Evolutionary conservation across 805 yeast species (phyloP).

Genomic region (Kuraishia floccosa): DNA sequence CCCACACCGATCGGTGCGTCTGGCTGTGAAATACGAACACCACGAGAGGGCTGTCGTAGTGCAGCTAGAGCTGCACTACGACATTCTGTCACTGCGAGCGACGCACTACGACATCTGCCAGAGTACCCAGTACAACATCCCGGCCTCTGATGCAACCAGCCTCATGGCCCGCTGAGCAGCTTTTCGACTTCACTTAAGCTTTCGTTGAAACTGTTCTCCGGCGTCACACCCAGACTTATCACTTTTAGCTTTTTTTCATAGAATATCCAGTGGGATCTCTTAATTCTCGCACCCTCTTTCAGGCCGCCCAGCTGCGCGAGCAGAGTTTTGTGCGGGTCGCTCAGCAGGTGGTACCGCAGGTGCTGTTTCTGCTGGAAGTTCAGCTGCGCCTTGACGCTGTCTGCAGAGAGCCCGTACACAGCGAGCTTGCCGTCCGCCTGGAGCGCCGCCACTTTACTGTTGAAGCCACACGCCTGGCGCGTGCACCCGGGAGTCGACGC

Average conservation of each 20-base stretch:
- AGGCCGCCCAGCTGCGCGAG: constrained; percentile 75
- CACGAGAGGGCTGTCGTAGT: too few relatives aligned
- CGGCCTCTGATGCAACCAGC: too few relatives aligned
- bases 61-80: too few relatives aligned
- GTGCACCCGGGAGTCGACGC: constrained; percentile 98
- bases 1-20: too few relatives aligned
- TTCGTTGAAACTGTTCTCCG: constrained; percentile 46
- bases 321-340: constrained; percentile 64
- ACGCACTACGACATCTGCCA: too few relatives aligned
- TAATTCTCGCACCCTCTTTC: constrained; percentile 64
- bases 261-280: constrained; percentile 90
- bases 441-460: constrained; percentile 49
- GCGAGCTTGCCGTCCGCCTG: constrained; percentile 40
- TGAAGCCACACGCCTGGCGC: constrained; percentile 84
- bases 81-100: too few relatives aligned
- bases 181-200: constrained; percentile 46
- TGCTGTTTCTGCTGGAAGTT: constrained; percentile 63
- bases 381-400: constrained; percentile 67
- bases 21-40: too few relatives aligned
- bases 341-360: constrained; percentile 61
- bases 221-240: constrained; percentile 42
- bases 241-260: constrained; percentile 58
- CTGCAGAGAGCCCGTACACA: constrained; percentile 78
- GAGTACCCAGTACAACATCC: too few relatives aligned
- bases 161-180: too few relatives aligned